Evolutionary conservation across 2,329 filamentous ascomycete genomes (phyloP).

Genomic region (Fusarium fracticaudum): DNA sequence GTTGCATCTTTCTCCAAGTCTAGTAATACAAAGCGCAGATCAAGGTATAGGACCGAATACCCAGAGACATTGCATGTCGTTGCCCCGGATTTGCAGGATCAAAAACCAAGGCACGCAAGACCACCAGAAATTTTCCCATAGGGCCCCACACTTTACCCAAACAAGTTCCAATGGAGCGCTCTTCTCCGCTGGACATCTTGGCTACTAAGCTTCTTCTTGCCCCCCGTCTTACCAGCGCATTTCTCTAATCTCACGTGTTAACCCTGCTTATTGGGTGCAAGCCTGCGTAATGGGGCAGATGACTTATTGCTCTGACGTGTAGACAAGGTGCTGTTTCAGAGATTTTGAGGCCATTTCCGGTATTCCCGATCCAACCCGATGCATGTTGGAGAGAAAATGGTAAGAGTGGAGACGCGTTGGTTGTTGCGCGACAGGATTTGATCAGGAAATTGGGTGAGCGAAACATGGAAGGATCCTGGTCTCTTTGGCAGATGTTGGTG

Average conservation of each 20-base stretch:
- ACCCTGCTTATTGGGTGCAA: not conserved
- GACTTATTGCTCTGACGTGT: no score
- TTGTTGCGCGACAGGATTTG: not conserved
- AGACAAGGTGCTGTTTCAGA: not conserved
- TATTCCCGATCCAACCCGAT: not conserved
- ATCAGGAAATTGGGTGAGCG: not conserved
- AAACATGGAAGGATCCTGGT: not conserved
- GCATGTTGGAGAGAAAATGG: not conserved
- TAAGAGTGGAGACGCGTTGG: not conserved
- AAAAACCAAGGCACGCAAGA: not conserved
- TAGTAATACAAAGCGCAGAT: not conserved
- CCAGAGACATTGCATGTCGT: not conserved
- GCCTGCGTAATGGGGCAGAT: no score
- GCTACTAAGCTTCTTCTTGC: not conserved
- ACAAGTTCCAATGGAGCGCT: not conserved
- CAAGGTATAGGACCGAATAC: not conserved
- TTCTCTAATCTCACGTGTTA: not conserved
- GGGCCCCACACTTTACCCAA: not conserved
- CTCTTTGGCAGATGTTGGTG: not conserved
- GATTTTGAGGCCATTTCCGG: not conserved
- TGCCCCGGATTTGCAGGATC: not conserved
- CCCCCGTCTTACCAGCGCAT: not conserved
- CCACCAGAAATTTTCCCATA: no score
- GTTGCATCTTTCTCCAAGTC: fast-evolving
- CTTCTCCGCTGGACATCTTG: not conserved